Base-by-base conservation (phyloP, 768 basidiomycete species). In the Lentinus tigrinus region DNA sequence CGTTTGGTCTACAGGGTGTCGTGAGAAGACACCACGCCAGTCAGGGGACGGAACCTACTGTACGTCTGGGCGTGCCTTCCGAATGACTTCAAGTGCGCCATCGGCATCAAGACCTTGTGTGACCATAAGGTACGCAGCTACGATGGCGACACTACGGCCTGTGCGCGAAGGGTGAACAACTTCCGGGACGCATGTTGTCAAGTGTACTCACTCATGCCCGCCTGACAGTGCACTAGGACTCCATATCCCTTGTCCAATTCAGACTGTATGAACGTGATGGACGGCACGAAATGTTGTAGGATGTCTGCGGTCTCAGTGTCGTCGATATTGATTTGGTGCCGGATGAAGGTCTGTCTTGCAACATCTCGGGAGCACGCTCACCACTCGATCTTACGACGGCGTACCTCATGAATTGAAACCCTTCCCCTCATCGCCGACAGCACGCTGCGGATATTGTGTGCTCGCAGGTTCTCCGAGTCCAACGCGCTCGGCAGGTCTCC, bases 111-210 rank as follows among this genome's bases (percentile, higher is more conserved):
- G 47, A 16, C 84, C 78, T 61, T 78, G 76, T 4, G 82, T 81
- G 65, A 88, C 83, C 91, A 97, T 95, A 44, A 97, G 75, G 67
- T 93, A 97, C 4, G 94, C 95, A 2, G 92, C 87, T 7, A 90
- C 88, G 47, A 96, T 85, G 2, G 91, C 89, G 7, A 88, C 85
- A 62, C 92, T 94, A 23, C 95, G 84, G 66, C 90, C 90, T 93
- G 60, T 21, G 42, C 11, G n/a, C 48, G 23, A n/a, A n/a, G 39
- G 14, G 17, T 38, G 38, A n/a, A 26, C 8, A 42, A 36, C 38
- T 19, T 31, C 21, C 10, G 17, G 19, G 38, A 34, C 17, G 47
- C 24, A 31, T 39, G 40, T 8, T 36, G 23, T 24, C 47, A 61
- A 4, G n/a, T 17, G 21, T 23, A 81, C 89, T 70, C 72, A 92